A percentile compares a stretch with the other conserved stretches of the same genome.
These are phyloP conservation scores for Tilletia setariae DNA, from an alignment of 1,284 basidiomycete genomes.

Conservation along the genomic window DNA sequence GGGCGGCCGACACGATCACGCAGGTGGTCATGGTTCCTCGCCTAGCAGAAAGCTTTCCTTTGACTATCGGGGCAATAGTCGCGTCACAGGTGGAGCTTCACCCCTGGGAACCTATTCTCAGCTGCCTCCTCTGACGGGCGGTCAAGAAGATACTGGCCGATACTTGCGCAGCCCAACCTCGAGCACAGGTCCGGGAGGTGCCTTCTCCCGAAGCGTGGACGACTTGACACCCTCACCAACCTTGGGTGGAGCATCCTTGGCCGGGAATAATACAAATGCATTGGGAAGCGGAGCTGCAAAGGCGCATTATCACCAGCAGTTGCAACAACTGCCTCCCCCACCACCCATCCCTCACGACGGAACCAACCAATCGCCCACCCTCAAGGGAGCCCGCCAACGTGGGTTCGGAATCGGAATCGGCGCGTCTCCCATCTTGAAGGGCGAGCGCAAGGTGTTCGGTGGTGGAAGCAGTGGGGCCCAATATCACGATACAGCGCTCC, in stretches of 20 bases:
- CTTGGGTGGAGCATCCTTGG: not conserved
- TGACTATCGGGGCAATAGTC: constrained; percentile 17
- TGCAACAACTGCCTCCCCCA: not conserved
- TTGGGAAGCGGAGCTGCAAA: not conserved
- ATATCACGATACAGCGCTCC: not conserved
- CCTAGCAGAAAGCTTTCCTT: constrained; percentile 24
- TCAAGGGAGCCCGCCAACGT: not conserved
- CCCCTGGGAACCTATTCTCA: constrained; percentile 19
- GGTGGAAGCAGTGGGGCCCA: not conserved
- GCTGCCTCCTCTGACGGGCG: constrained; percentile 22
- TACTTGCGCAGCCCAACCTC: constrained; percentile 37
- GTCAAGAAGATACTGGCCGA: constrained; percentile 26
- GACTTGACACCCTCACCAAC: constrained; percentile 25
- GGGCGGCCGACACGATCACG: not conserved
- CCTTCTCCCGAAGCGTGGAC: constrained; percentile 44
- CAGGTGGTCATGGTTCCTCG: constrained; percentile 10
- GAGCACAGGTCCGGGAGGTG: constrained; percentile 16
- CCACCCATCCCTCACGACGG: constrained; percentile 6
- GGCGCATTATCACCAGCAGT: constrained; percentile 12
- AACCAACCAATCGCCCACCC: constrained; percentile 7
- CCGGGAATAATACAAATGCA: not conserved
- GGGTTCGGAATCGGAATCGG: not conserved
- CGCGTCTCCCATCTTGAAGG: constrained; percentile 17
- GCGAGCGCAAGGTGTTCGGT: not conserved
- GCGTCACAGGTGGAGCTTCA: not conserved